A percentile compares a stretch with the other conserved stretches of the same genome.
These are phyloP conservation scores for Aspergillus clavatus DNA, from an alignment of 2,329 filamentous ascomycete species.

Conservation along the genomic window DNA sequence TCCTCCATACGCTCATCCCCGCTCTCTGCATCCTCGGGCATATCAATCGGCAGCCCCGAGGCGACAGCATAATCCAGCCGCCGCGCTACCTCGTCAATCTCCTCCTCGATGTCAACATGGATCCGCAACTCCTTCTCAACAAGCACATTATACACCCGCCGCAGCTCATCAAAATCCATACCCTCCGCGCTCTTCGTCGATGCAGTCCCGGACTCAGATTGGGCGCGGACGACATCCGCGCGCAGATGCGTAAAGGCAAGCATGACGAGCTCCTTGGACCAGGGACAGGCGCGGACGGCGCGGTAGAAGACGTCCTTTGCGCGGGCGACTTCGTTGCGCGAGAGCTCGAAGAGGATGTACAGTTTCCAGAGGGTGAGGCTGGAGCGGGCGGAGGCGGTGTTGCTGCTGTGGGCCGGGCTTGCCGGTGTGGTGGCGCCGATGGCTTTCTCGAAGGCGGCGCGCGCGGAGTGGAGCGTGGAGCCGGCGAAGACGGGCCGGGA, in stretches of 20 bases:
- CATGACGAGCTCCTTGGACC: conserved; percentile 58
- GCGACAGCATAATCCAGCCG: conserved; percentile 11
- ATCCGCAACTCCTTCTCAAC: conserved; percentile 59
- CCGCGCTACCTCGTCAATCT: conserved; percentile 29
- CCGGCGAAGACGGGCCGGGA: conserved; percentile 40
- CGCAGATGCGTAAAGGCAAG: conserved; percentile 49
- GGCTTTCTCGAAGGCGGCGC: conserved; percentile 53
- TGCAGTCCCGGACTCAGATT: neutral
- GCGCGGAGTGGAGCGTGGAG: conserved; percentile 49
- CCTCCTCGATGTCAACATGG: conserved; percentile 50
- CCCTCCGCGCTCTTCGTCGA: conserved; percentile 14
- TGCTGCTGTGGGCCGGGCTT: conserved; percentile 5
- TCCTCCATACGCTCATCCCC: conserved; percentile 16
- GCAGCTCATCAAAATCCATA: conserved; percentile 47
- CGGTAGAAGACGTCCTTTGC: conserved; percentile 53
- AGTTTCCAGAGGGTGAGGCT: conserved; percentile 49
- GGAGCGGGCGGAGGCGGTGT: conserved; percentile 24
- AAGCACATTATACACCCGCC: conserved; percentile 52
- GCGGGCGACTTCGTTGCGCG: conserved; percentile 33
- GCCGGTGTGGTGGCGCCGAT: conserved; percentile 34
- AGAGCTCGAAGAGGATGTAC: conserved; percentile 49
- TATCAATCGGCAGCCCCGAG: conserved; percentile 17
- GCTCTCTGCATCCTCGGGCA: conserved; percentile 30
- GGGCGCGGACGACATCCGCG: conserved; percentile 14
- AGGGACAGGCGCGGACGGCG: conserved; percentile 55